Evolutionary conservation across 2,329 filamentous ascomycete genomes (phyloP).

Genomic region (Bipolaris bicolor): DNA sequence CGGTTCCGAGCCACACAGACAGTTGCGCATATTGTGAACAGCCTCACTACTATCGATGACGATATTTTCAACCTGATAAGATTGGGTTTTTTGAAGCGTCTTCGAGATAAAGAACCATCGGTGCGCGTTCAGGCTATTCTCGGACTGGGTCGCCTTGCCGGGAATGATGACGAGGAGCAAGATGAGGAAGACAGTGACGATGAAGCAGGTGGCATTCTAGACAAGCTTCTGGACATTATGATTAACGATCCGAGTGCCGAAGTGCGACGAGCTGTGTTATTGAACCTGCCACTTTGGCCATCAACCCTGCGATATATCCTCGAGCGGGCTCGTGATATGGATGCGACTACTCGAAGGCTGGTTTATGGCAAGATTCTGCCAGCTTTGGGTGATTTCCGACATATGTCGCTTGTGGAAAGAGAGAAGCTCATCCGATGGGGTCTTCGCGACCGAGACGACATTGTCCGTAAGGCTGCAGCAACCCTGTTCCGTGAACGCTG

Average conservation of each 20-base stretch:
- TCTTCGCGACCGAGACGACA: conserved; percentile 89
- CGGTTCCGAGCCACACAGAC: conserved; percentile 89
- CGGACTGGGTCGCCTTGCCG: conserved; percentile 82
- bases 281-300: conserved; percentile 87
- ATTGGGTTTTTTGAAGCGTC: conserved; percentile 78
- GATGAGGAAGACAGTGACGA: conserved; percentile 76
- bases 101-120: conserved; percentile 92
- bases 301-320: conserved; percentile 84
- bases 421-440: conserved; percentile 97
- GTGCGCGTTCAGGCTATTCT: conserved; percentile 91
- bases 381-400: conserved; percentile 89
- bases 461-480: conserved; percentile 88
- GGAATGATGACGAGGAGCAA: conserved; percentile 63
- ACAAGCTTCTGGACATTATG: conserved; percentile 84
- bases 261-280: conserved; percentile 83
- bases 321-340: conserved; percentile 87
- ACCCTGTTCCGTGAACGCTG: conserved; percentile 93
- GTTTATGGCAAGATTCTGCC: conserved; percentile 88
- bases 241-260: conserved; percentile 95
- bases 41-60: conserved; percentile 88
- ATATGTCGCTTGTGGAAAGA: conserved; percentile 89
- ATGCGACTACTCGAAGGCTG: conserved; percentile 80
- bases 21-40: conserved; percentile 89
- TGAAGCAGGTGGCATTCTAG: conserved; percentile 71
- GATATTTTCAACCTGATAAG: conserved; percentile 85